Base-by-base conservation (phyloP, 352 stramenopile species). In the Phytopythium aichiense region DNA sequence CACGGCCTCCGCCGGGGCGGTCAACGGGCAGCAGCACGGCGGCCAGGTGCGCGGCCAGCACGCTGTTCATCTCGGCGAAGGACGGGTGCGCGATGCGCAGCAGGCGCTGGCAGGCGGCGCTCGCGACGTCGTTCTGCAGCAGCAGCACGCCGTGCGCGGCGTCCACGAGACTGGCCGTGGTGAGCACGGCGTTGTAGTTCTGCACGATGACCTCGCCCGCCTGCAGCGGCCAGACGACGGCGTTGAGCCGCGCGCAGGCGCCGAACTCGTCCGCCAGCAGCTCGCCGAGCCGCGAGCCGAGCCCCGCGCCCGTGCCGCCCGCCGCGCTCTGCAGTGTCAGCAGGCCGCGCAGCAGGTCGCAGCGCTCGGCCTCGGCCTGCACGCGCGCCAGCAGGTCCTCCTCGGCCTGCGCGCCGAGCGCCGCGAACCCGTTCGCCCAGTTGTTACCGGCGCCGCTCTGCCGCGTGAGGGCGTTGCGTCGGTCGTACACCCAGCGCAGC, bases 121-220 rank as follows among this genome's bases (percentile, higher is more conserved):
- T 77, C 22, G 79, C 81, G 16, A 61, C 56, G 61, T 95, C 84
- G 54, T 95, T 95, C 56, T 84, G 75, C 22, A 95, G 63, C 66
- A 90, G 79, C 31, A 95, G 58, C 49, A 95, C 72, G 43, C 81
- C 78, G 55, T 92, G 69, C 4, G 72, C 59, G 25, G 65, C 75
- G 15, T 82, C 71, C n/a, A 77, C 66, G 22, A 97, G 79, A 40
- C 83, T 78, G 25, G 88, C 87, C 60, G 94, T 89, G 2, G 86
- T 95, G 25, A 97, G 84, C 56, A 95, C 66, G n/a, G 85, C 73
- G 70, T 96, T 97, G 73, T 96, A 96, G 66, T 94, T 94, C 63
- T 97, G 89, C 46, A 96, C 84, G 37, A 95, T 92, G 15, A 95
- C 84, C 63, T 97, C 87, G 4, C 89, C 89, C 18, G 82, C 78